Evolutionary conservation across 345 rosid species (phyloP), one percentile per base, ranked within the genome.

Genomic region (Eucalyptus regnans): DNA sequence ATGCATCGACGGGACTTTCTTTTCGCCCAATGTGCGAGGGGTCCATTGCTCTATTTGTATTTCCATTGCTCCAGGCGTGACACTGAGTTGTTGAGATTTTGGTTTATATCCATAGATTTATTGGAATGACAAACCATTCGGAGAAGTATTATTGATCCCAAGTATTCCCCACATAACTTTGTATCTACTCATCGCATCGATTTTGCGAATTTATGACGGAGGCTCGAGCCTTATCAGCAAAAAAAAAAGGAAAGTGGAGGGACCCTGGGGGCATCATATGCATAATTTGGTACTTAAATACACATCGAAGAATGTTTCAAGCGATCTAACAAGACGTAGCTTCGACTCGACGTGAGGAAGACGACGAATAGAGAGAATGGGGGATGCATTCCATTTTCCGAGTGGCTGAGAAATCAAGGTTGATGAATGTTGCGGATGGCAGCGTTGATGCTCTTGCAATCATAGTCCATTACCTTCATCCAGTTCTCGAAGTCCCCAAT

Each of bases 401-500:
- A 66, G 79, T 2, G 79, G 79, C 43, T 11, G 62, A 50, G 22
- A 49, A 87, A 52, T 92, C 90, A 92, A 23, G 92, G 91, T 89
- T 93, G 92, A 86, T 96, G 95, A 90, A 96, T 96, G 89, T 94
- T 94, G 87, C 92, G 92, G 88, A 97, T 95, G 31, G 99, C 97
- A 66, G 96, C 90, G 87, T 90, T 96, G 88, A 97, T 95, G 92
- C 94, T 95, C 91, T 94, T 96, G 81, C 97, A 95, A 89, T 96
- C 97, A 90, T 92, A 95, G 89, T 97, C 98, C 99, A 97, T 97
- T 12, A 94, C 94, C 98, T 93, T 97, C 96, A 96, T 96, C 99
- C 98, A 97, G 91, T 97, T 96, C 95, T 97, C 99, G 88, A 97
- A 95, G 93, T 96, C 99, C 86, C 99, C 99, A 64, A 96, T 96